Conservation (phyloP, 208 protist genomes). For the Tritrichomonas foetus region DNA sequence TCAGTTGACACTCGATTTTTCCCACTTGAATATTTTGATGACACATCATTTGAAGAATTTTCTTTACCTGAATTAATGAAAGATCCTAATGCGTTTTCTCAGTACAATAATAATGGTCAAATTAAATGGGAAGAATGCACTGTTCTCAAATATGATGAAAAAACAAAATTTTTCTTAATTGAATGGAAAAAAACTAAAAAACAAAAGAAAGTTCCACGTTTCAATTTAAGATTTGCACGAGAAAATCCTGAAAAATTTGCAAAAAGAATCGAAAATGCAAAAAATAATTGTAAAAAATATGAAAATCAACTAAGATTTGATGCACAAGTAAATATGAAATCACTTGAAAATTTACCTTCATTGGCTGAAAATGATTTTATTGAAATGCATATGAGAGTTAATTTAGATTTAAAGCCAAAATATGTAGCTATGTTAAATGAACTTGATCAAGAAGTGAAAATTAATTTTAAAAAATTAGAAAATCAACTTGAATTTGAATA, state of each 20-base stretch:
- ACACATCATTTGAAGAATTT: constrained; percentile 23
- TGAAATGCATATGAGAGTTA: not conserved
- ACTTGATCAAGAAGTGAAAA: not conserved
- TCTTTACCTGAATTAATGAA: not conserved
- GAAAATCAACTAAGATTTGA: not conserved
- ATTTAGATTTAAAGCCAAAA: not conserved
- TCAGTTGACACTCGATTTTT: not conserved
- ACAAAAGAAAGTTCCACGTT: constrained; percentile 11
- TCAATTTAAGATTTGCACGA: not conserved
- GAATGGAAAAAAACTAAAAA: constrained; percentile 15
- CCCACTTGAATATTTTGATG: constrained; percentile 33
- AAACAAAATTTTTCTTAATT: not conserved
- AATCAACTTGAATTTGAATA: constrained; percentile 38
- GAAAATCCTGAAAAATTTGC: not conserved
- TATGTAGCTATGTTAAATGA: not conserved
- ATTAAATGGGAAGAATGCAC: not conserved
- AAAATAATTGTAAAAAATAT: not conserved
- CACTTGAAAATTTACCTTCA: not conserved
- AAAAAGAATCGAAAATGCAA: not conserved
- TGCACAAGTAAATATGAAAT: not conserved
- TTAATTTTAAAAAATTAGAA: not conserved
- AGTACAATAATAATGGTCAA: not conserved
- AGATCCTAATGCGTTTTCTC: not conserved
- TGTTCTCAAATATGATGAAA: not conserved
- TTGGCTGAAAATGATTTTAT: not conserved